Conservation (phyloP, 1,284 basidiomycete species). For the Cutaneotrichosporon mucoides region DNA sequence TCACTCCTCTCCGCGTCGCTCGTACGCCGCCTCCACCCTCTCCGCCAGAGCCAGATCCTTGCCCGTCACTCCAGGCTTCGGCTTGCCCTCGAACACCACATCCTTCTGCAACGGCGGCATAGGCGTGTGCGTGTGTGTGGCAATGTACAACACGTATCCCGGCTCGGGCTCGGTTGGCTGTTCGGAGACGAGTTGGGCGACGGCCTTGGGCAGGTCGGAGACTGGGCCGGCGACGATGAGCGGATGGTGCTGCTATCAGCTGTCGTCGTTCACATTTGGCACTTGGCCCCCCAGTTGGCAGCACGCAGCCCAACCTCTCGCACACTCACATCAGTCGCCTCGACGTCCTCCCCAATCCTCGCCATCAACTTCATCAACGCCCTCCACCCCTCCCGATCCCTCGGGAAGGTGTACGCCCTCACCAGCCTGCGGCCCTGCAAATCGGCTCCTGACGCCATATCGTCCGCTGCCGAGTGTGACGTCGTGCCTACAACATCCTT, state of each 20-base stretch:
- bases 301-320: too few relatives aligned
- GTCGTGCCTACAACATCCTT: not conserved
- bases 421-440: constrained; percentile 33
- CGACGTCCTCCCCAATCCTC: constrained; percentile 18
- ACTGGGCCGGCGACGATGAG: constrained; percentile 27
- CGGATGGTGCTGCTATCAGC: constrained; percentile 38
- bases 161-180: not conserved
- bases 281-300: too few relatives aligned
- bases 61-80: constrained; percentile 36
- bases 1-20: too few relatives aligned
- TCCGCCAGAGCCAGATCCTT: constrained; percentile 40
- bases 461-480: not conserved
- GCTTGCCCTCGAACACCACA: constrained; percentile 21
- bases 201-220: constrained; percentile 17
- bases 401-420: constrained; percentile 26
- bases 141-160: constrained; percentile 34
- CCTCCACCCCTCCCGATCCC: constrained; percentile 31
- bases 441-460: constrained; percentile 17
- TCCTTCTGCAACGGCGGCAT: constrained; percentile 25
- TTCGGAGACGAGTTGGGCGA: not conserved
- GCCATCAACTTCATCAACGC: constrained; percentile 15
- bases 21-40: constrained; percentile 22
- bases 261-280: too few relatives aligned
- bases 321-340: constrained; percentile 3
- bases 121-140: constrained; percentile 44